Percentiles rank a stretch among this genome's conserved stretches.
Conservation (phyloP, 345 rosid genomes). For the Lepidium aucheri region DNA sequence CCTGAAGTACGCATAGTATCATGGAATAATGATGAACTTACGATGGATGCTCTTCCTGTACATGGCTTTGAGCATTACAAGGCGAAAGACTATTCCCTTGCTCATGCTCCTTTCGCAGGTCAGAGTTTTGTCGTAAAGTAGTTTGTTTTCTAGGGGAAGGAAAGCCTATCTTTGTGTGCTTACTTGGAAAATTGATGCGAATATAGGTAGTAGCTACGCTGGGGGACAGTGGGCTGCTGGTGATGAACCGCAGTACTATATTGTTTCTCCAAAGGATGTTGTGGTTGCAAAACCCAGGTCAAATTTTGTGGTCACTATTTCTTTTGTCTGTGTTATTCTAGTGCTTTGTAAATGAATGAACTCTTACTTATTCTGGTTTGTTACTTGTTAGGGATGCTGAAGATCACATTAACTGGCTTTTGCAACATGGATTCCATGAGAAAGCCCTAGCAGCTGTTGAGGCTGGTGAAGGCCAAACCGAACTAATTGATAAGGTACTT, state of each 20-base stretch:
- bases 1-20: conserved; percentile 90
- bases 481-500: conserved; percentile 90
- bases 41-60: conserved; percentile 94
- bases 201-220: conserved; percentile 91
- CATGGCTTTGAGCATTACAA: conserved; percentile 98
- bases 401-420: conserved; percentile 98
- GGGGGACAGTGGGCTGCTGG: conserved; percentile 99
- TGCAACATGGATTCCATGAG: conserved; percentile 96
- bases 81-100: conserved; percentile 95
- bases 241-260: conserved; percentile 88
- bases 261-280: conserved; percentile 97
- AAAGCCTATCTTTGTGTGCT: conserved; percentile 14
- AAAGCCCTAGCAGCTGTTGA: conserved; percentile 98
- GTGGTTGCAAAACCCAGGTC: conserved; percentile 99
- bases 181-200: conserved; percentile 13
- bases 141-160: conserved; percentile 3
- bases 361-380: conserved; percentile 3
- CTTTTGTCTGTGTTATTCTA: conserved; percentile 6
- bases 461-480: conserved; percentile 90
- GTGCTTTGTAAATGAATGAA: not conserved
- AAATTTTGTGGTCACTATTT: conserved; percentile 16
- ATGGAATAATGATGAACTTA: conserved; percentile 96
- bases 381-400: conserved; percentile 74
- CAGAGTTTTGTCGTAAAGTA: conserved; percentile 13
- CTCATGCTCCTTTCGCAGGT: conserved; percentile 99